Evolutionary conservation across 2,329 filamentous ascomycete species (phyloP).

Genomic region (Cercospora sesami): DNA sequence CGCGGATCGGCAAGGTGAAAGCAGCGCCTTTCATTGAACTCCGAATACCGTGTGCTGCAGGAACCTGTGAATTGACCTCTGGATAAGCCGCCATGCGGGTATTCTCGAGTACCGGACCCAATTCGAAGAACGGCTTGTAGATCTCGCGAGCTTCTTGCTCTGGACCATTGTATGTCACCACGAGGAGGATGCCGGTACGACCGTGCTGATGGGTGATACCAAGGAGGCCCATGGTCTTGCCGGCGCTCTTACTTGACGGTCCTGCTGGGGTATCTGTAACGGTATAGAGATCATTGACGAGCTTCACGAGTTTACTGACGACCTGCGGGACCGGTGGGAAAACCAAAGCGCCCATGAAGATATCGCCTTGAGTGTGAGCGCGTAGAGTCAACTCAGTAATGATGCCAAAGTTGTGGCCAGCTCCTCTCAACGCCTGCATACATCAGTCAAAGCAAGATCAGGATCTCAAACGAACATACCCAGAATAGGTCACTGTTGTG

Average conservation of each 20-base stretch:
- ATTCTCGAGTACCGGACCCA: neutral
- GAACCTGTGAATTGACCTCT: neutral
- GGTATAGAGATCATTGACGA: neutral
- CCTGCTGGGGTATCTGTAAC: neutral
- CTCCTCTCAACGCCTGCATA: constrained; percentile 41
- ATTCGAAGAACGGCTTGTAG: neutral
- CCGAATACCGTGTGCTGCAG: neutral
- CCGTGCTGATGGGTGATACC: neutral
- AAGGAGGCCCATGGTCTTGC: neutral
- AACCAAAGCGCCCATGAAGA: constrained; percentile 42
- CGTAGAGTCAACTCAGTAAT: constrained; percentile 48
- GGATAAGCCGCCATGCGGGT: neutral
- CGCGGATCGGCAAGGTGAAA: neutral
- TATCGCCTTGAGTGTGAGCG: constrained; percentile 36
- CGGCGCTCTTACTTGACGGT: neutral
- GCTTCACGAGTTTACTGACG: neutral
- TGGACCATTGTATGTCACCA: neutral
- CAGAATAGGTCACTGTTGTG: constrained; percentile 54
- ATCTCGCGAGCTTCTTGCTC: neutral
- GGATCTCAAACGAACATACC: constrained; percentile 29
- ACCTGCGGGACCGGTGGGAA: constrained; percentile 34
- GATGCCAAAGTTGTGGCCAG: constrained; percentile 50
- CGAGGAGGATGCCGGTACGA: neutral
- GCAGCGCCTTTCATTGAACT: neutral
- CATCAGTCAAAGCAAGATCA: neutral